Percentiles rank a stretch among this genome's conserved stretches.
Evolutionary conservation across 1,284 basidiomycete genomes (phyloP).

Genomic region (Phylloporus gajari): DNA sequence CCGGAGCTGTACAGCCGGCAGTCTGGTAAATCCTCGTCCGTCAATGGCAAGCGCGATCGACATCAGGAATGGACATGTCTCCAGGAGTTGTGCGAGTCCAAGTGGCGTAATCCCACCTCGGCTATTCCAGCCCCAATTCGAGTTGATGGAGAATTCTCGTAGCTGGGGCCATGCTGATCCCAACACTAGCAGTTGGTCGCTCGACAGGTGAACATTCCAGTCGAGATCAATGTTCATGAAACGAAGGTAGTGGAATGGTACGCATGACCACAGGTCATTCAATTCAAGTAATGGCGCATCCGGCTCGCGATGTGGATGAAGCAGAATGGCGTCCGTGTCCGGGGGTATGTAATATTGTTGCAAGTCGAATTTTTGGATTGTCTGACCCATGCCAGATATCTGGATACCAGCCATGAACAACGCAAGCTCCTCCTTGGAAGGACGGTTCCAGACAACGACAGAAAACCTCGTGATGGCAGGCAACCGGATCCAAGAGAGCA

Average conservation of each 20-base stretch:
- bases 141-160: neutral
- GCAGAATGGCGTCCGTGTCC: too few species aligned
- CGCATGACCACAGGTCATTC: neutral
- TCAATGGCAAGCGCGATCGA: neutral
- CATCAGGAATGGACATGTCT: neutral
- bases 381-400: neutral
- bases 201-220: neutral
- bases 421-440: neutral
- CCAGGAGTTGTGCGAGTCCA: neutral
- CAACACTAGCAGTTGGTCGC: neutral
- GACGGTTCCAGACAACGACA: neutral
- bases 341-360: neutral
- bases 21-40: neutral
- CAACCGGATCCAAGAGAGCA: neutral
- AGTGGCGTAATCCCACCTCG: neutral
- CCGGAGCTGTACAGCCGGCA: neutral
- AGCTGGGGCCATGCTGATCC: conserved; percentile 1
- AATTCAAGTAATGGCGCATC: neutral
- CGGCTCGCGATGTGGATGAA: too few species aligned
- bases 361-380: neutral
- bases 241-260: neutral
- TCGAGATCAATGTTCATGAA: neutral
- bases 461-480: neutral
- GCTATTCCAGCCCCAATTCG: neutral
- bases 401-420: neutral